These are phyloP conservation scores for Phallus indusiatus DNA, from an alignment of 768 basidiomycete species.

Conservation along the genomic window DNA sequence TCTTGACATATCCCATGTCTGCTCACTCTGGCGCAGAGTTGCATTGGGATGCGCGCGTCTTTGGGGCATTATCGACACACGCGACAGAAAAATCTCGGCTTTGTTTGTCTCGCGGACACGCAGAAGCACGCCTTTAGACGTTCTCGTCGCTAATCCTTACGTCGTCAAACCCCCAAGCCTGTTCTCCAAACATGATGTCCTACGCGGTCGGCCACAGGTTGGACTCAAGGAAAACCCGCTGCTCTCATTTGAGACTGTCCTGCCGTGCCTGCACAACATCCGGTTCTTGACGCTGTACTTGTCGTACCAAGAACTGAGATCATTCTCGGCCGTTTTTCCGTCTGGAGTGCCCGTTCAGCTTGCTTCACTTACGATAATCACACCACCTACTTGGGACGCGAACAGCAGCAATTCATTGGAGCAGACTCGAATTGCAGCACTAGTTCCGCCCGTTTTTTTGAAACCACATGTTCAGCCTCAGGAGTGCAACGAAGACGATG, in stretches of 20 bases:
- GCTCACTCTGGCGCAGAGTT: background rate
- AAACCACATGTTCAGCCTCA: background rate
- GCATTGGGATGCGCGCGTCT: background rate
- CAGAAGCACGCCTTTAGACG: background rate
- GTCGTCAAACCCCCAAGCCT: background rate
- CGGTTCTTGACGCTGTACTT: background rate
- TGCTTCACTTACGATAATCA: background rate
- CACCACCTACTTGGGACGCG: background rate
- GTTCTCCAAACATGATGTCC: background rate
- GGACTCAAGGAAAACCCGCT: background rate
- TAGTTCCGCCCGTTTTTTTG: background rate
- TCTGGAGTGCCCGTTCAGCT: background rate
- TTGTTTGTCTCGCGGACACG: background rate
- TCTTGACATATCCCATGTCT: slow-evolving; percentile 1
- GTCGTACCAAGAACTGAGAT: background rate
- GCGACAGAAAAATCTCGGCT: background rate
- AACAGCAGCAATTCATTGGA: background rate
- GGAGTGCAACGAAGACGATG: too few relatives aligned
- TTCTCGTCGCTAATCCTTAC: background rate
- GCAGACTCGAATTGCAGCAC: background rate
- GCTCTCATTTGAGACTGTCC: background rate
- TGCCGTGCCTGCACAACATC: background rate
- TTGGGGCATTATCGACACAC: background rate
- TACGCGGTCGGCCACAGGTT: background rate
- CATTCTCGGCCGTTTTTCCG: background rate